Conservation (phyloP, 768 basidiomycete species). For the Dendrothele bispora region DNA sequence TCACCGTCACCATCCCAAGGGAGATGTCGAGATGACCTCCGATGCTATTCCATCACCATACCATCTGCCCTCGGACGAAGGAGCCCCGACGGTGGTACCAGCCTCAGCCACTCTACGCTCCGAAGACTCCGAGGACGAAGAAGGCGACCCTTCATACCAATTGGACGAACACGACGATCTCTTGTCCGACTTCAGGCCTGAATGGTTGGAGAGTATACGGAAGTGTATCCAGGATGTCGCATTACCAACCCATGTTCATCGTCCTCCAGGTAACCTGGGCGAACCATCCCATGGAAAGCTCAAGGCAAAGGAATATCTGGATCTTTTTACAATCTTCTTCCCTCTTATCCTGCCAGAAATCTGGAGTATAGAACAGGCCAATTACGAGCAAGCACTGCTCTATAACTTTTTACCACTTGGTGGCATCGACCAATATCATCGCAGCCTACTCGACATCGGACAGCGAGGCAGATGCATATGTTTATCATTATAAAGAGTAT, state of each 20-base stretch:
- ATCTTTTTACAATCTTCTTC: slow-evolving; percentile 25
- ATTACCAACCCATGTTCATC: slow-evolving; percentile 18
- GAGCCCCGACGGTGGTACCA: background rate
- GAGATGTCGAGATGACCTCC: too few relatives aligned
- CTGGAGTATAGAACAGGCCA: slow-evolving; percentile 18
- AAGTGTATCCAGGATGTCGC: slow-evolving; percentile 20
- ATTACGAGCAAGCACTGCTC: slow-evolving; percentile 10
- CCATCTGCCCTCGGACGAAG: too few relatives aligned
- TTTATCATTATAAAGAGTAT: slow-evolving; percentile 21
- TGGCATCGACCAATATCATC: slow-evolving; percentile 25
- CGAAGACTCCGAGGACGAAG: slow-evolving; percentile 5
- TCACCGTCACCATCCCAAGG: too few relatives aligned
- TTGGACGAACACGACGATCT: too few relatives aligned
- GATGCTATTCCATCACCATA: too few relatives aligned
- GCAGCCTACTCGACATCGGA: slow-evolving; percentile 20
- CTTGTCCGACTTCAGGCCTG: slow-evolving; percentile 7
- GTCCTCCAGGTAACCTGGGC: slow-evolving; percentile 30
- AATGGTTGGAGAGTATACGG: slow-evolving; percentile 5
- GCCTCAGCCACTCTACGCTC: background rate
- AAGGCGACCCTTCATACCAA: slow-evolving; percentile 2
- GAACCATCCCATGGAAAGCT: slow-evolving; percentile 32
- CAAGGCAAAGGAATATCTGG: slow-evolving; percentile 28
- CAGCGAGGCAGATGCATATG: slow-evolving; percentile 20
- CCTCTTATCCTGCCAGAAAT: slow-evolving; percentile 29
- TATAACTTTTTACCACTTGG: slow-evolving; percentile 23